phyloP scores from a whole-genome alignment of 306 rosid species.

The Trichosanthes truncata region DNA sequence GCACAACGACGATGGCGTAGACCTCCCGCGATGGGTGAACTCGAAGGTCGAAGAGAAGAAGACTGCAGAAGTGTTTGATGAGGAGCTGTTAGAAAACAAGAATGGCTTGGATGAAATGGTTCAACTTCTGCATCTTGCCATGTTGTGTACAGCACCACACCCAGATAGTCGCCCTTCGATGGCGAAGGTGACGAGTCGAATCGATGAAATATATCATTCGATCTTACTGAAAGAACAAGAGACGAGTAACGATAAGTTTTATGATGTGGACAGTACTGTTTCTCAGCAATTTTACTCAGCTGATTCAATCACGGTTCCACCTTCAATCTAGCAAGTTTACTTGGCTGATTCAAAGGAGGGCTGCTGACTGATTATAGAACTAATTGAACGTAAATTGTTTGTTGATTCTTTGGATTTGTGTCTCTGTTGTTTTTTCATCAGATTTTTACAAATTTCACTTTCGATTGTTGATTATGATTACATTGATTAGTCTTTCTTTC shows the following conservation, averaged over 20 bases:
- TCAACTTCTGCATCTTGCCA: slow-evolving; percentile 67
- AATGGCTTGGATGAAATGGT: slow-evolving; percentile 88
- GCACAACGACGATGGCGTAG: slow-evolving; percentile 73
- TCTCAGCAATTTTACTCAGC: slow-evolving; percentile 9
- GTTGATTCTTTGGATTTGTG: not conserved
- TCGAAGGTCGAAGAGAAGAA: slow-evolving; percentile 65
- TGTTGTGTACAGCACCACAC: slow-evolving; percentile 57
- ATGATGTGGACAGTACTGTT: not conserved
- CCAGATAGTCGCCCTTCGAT: slow-evolving; percentile 80
- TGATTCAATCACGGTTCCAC: not conserved
- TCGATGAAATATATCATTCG: slow-evolving; percentile 44
- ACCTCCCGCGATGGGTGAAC: slow-evolving; percentile 93
- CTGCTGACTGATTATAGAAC: not conserved
- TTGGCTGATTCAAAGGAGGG: not conserved
- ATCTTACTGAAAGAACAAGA: slow-evolving; percentile 25
- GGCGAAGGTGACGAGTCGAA: slow-evolving; percentile 47
- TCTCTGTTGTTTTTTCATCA: not conserved
- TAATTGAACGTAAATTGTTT: slow-evolving; percentile 1
- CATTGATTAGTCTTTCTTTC: not conserved
- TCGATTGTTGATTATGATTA: not conserved
- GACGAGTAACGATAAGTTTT: not conserved
- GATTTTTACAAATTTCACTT: not conserved
- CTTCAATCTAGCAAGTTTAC: not conserved
- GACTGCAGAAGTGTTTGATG: slow-evolving; percentile 72
- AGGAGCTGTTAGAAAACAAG: slow-evolving; percentile 77